Base-by-base conservation (phyloP, 768 basidiomycete genomes). In the Tylopilus rubrobrunneus region DNA sequence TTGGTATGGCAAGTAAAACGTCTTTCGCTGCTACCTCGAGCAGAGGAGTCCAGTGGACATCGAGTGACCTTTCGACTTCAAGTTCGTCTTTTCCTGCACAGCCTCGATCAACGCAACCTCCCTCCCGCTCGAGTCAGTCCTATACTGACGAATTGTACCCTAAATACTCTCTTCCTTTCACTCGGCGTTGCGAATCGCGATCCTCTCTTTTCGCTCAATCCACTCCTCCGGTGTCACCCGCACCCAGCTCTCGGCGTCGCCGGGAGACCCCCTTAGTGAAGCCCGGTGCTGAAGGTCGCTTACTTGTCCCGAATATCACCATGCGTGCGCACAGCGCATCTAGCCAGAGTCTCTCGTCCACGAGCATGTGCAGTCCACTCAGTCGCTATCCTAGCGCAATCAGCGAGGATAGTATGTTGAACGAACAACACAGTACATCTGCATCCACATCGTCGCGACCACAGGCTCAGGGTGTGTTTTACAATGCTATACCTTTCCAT, bases 231-330 rank as follows among this genome's bases (percentile, higher is more conserved):
- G 56, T 72, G 44, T 68, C 76, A 29, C 57, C 72, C 41, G 57
- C 73, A 9, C 62, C 74, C 31, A 62, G 73, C 40, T 65, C 62
- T 28, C 61, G 68, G 42, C 74, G 72, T 12, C 70, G 74, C 42
- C 76, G 77, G 36, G 84, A 82, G 63, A 80, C 78, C 5, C 74
- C 77, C 5, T 68, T 89, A 4, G 64, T 89, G n/a, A 74, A 78
- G 56, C 76, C 75, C 7, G 80, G 79, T 40, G 84, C 82, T 0
- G 78, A 87, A 65, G 87, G 86, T 50, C 83, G 81, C 55, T 75
- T 89, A 11, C 74, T 87, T 4, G 77, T 81, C 11, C 80, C 79
- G 4, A 71, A 78, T 37, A 71, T 79, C 33, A 67, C 72, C 56
- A 51, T 65, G 48, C 62, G 58, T 14, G 60, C 57, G 34, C 63